Evolutionary conservation across 129 eudicot species (phyloP), one percentile per base, ranked within the genome.

Genomic region (Pseudognaphalium luteoalbum): DNA sequence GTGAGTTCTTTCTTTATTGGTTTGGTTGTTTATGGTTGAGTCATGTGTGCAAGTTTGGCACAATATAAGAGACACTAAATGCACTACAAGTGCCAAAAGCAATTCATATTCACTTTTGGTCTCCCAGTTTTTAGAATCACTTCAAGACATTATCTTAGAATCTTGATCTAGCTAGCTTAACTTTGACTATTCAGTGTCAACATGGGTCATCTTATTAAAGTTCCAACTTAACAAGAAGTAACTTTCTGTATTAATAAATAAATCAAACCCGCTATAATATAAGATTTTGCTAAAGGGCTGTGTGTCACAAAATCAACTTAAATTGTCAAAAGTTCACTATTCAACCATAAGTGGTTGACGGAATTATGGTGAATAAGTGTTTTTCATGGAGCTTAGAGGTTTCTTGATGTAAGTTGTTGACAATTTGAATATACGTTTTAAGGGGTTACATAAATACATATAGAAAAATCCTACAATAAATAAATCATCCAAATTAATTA

Each of bases 111-210:
- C 69, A 8, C 74, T 76, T 77, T 82, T 44, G 28, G 28, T 54
- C 60, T 11, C 58, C 39, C 33, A 71, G 66, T 75, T 68, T 68
- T 76, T 84, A 80, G 75, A 59, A 78, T 85, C 80, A 77, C 89
- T 82, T 85, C 64, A 65, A 67, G 76, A 33, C 60, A 39, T 58
- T 20, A 59, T 65, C 72, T 28, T 71, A n/a, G 86, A 78, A 85
- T 82, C 74, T 71, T 67, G 66, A 74, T 78, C 28, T 25, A 25
- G 28, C 78, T 22, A 25, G 42, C 76, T 69, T 70, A 78, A 75
- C 17, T 20, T 78, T 62, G 37, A 70, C 59, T 52, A n/a, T 41
- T 21, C 6, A 37, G 59, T 15, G 81, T 70, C 73, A 35, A 19
- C 71, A 72, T 71, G 20, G 7, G 7, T n/a, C 57, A 69, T 60